Evolutionary conservation across 2,329 filamentous ascomycete species (phyloP), one percentile per base, ranked within the genome.

Genomic region (Hypoxylon sp.): DNA sequence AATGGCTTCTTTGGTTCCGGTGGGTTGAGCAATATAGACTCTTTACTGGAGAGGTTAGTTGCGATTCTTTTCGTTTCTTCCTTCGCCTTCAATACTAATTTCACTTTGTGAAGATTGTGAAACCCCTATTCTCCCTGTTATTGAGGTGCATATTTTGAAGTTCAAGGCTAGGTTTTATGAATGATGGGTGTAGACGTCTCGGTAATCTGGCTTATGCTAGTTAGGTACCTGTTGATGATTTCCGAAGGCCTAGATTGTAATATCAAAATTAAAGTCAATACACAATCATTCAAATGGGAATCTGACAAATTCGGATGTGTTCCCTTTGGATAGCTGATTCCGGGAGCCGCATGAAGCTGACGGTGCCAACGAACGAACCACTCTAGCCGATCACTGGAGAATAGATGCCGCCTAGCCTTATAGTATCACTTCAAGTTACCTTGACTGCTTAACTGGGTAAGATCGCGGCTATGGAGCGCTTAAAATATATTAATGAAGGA

Each of bases 131-230:
- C n/a, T n/a, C n/a, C n/a, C n/a, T n/a, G n/a, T n/a, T n/a, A n/a
- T n/a, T n/a, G n/a, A n/a, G n/a, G n/a, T n/a, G n/a, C n/a, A n/a
- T n/a, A n/a, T n/a, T n/a, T n/a, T n/a, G n/a, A n/a, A n/a, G n/a
- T n/a, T n/a, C n/a, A n/a, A n/a, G n/a, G n/a, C n/a, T n/a, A n/a
- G n/a, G n/a, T n/a, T n/a, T n/a, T n/a, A n/a, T n/a, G n/a, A n/a
- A n/a, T n/a, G n/a, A n/a, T n/a, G n/a, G n/a, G n/a, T n/a, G 21
- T 38, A 27, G 41, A 35, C 19, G 49, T 45, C 34, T 45, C 52
- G 48, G 43, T 13, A 49, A 48, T 52, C 48, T 52, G 32, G 8
- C n/a, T 40, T 47, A n/a, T n/a, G n/a, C n/a, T n/a, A n/a, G n/a
- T n/a, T n/a, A n/a, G n/a, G n/a, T 31, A 17, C 17, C 19, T 27